Conservation (phyloP, 179 eudicot genomes). For the Patellifolia procumbens region DNA sequence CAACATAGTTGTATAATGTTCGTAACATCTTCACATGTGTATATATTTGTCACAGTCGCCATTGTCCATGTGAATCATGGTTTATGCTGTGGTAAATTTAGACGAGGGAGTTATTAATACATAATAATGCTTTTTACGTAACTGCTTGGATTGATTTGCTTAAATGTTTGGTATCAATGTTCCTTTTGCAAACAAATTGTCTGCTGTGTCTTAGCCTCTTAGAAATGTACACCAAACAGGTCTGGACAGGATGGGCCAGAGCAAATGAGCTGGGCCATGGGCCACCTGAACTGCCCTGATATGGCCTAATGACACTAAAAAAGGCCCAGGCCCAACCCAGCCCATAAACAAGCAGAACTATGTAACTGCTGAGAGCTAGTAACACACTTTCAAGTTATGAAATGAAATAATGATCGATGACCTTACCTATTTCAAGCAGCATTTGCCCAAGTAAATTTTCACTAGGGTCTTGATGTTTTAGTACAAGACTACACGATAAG, state of each 20-base stretch:
- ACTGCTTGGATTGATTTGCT: not conserved
- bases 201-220: not conserved
- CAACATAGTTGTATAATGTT: constrained; percentile 23
- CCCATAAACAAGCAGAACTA: too few species aligned
- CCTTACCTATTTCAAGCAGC: not conserved
- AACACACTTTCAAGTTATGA: too few species aligned
- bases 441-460: not conserved
- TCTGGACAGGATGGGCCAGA: too few species aligned
- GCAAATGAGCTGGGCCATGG: too few species aligned
- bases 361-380: too few species aligned
- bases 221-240: too few species aligned
- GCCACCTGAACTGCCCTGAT: too few species aligned
- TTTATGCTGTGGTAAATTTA: constrained; percentile 21
- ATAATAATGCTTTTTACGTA: constrained; percentile 5
- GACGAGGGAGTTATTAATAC: constrained; percentile 17
- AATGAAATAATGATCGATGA: not conserved
- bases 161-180: not conserved
- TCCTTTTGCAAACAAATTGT: too few species aligned
- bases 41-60: constrained; percentile 24
- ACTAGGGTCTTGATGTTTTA: not conserved
- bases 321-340: too few species aligned
- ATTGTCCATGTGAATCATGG: constrained; percentile 19
- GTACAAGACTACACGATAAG: not conserved
- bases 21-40: constrained; percentile 27
- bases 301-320: too few species aligned